A percentile compares a stretch with the other conserved stretches of the same genome.
These are phyloP conservation scores for Globisporangium uncinulatum DNA, from an alignment of 352 stramenopile genomes.

Conservation along the genomic window DNA sequence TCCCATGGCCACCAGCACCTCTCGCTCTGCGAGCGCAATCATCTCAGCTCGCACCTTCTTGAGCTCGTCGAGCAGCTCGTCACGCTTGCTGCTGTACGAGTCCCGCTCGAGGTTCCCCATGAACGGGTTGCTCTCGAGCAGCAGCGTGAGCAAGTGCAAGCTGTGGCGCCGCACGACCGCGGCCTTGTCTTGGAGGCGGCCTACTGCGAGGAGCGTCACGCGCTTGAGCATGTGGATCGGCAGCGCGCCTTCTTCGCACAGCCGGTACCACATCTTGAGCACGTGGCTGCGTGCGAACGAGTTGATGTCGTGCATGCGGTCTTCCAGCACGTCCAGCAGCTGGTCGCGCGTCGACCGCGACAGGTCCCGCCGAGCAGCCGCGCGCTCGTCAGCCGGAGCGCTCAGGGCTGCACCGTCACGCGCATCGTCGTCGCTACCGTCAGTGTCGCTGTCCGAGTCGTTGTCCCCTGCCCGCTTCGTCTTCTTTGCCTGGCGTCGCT, in stretches of 20 bases:
- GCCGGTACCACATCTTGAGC: conserved; percentile 86
- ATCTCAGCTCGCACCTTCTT: conserved; percentile 68
- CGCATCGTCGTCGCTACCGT: conserved; percentile 18
- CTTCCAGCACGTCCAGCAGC: conserved; percentile 86
- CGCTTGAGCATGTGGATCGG: conserved; percentile 82
- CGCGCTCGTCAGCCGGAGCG: background rate
- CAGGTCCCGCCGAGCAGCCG: conserved; percentile 25
- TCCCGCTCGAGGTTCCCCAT: conserved; percentile 84
- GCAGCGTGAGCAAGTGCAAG: conserved; percentile 80
- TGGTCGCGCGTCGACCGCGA: conserved; percentile 62
- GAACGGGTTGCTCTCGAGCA: conserved; percentile 94
- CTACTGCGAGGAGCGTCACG: conserved; percentile 74
- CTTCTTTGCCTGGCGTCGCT: conserved; percentile 7
- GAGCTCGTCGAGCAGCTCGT: conserved; percentile 56
- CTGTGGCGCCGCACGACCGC: conserved; percentile 89
- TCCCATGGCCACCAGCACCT: conserved; percentile 53
- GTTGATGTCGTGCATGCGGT: conserved; percentile 90
- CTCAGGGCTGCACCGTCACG: conserved; percentile 7
- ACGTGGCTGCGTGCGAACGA: conserved; percentile 90
- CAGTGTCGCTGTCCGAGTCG: conserved; percentile 20
- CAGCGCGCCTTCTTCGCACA: conserved; percentile 83
- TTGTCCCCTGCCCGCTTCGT: background rate
- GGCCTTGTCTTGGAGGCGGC: conserved; percentile 92
- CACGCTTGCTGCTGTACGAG: conserved; percentile 80
- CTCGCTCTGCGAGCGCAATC: conserved; percentile 73